These are phyloP conservation scores for Olyra latifolia DNA, from an alignment of 176 grass and related monocot genomes.

Conservation along the genomic window DNA sequence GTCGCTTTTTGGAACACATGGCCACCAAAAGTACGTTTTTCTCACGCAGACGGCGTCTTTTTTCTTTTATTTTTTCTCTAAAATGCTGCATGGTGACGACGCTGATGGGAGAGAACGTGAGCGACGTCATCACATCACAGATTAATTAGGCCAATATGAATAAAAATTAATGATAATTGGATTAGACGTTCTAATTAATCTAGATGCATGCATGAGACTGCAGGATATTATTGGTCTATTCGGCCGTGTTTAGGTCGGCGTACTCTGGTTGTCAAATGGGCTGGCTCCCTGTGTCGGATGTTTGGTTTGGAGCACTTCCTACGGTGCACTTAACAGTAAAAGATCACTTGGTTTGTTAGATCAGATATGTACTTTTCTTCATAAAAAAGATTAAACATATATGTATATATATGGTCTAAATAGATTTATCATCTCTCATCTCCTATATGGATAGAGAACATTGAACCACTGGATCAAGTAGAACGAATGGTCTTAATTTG, in stretches of 20 bases:
- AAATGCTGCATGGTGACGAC: not conserved
- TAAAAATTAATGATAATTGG: not conserved
- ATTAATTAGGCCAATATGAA: not conserved
- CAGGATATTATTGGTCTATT: not conserved
- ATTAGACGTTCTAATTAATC: not conserved
- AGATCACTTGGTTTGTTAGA: no score
- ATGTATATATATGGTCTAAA: no score
- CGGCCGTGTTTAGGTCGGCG: not conserved
- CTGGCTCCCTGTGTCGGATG: no score
- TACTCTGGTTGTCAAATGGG: not conserved
- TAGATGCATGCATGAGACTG: constrained; percentile 29
- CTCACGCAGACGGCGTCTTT: not conserved
- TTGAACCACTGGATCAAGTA: no score
- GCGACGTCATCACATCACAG: not conserved
- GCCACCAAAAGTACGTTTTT: constrained; percentile 13
- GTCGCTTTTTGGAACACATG: constrained; percentile 2
- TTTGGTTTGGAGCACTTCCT: no score
- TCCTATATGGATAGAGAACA: no score
- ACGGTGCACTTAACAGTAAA: no score
- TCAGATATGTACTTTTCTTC: no score
- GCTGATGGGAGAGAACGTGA: constrained; percentile 9
- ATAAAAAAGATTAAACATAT: no score
- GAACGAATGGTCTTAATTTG: no score
- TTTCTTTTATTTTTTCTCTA: not conserved
- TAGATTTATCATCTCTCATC: no score